Evolutionary conservation across 345 rosid genomes (phyloP).

Genomic region (Geranium rotundifolium): DNA sequence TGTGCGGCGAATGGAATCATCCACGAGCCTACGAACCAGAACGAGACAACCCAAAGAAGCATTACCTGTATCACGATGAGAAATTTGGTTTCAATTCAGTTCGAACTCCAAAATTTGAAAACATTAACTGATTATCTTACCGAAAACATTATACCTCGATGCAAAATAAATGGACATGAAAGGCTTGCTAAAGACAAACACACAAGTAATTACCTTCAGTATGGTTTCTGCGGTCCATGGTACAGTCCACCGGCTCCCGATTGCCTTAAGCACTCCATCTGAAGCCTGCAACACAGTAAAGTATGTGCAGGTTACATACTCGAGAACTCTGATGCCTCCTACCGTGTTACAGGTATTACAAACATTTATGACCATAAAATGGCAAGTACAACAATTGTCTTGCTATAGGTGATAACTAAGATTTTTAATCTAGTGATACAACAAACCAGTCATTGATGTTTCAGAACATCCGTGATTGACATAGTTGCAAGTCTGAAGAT

Average conservation of each 20-base stretch:
- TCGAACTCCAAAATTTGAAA: neutral
- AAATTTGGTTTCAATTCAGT: no score
- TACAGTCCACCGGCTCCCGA: conserved; percentile 85
- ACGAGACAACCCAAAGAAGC: conserved; percentile 89
- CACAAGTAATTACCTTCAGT: conserved; percentile 42
- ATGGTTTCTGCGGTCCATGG: conserved; percentile 97
- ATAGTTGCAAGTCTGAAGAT: neutral
- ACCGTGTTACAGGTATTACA: neutral
- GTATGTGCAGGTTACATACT: neutral
- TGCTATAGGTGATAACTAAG: no score
- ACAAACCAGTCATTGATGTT: neutral
- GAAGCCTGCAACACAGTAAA: conserved; percentile 47
- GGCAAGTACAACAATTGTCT: no score
- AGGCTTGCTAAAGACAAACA: neutral
- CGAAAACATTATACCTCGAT: neutral
- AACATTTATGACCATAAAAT: neutral
- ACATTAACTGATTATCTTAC: neutral
- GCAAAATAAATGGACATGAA: neutral
- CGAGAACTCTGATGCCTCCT: neutral
- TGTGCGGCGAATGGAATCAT: conserved; percentile 83
- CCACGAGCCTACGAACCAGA: conserved; percentile 99
- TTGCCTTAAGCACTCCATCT: conserved; percentile 46
- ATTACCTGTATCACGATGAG: conserved; percentile 50
- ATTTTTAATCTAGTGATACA: neutral
- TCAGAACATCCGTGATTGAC: neutral